Evolutionary conservation across 129 eudicot genomes (phyloP).

Genomic region (Erigeron canadensis): DNA sequence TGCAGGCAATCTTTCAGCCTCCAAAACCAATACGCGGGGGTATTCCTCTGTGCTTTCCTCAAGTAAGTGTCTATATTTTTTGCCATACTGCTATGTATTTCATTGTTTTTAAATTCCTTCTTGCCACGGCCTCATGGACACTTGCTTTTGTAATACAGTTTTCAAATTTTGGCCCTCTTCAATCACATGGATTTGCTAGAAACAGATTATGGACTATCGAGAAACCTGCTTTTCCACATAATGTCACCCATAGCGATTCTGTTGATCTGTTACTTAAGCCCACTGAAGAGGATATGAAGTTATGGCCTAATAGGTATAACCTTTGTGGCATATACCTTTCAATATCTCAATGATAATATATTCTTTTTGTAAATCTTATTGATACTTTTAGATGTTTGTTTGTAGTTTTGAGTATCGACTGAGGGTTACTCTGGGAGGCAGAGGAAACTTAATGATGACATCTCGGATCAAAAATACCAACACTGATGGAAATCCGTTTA

Average conservation of each 20-base stretch:
- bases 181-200: slow-evolving; percentile 89
- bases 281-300: slow-evolving; percentile 74
- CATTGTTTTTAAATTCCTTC: slow-evolving; percentile 6
- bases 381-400: slow-evolving; percentile 8
- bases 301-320: slow-evolving; percentile 81
- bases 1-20: slow-evolving; percentile 78
- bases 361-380: neutral
- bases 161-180: slow-evolving; percentile 60
- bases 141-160: slow-evolving; percentile 51
- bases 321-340: slow-evolving; percentile 13
- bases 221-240: slow-evolving; percentile 46
- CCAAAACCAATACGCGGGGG: slow-evolving; percentile 92
- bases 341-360: neutral
- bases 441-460: slow-evolving; percentile 85
- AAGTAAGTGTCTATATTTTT: slow-evolving; percentile 45
- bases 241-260: slow-evolving; percentile 49
- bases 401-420: slow-evolving; percentile 86
- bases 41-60: slow-evolving; percentile 93
- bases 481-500: slow-evolving; percentile 70
- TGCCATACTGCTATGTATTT: slow-evolving; percentile 12
- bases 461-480: slow-evolving; percentile 83
- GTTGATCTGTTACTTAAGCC: slow-evolving; percentile 88
- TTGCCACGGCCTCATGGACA: slow-evolving; percentile 24
- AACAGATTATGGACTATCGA: slow-evolving; percentile 83
- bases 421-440: slow-evolving; percentile 75